Evolutionary conservation across 2,329 filamentous ascomycete species (phyloP), one percentile per base, ranked within the genome.

Genomic region (Talaromyces sp.): DNA sequence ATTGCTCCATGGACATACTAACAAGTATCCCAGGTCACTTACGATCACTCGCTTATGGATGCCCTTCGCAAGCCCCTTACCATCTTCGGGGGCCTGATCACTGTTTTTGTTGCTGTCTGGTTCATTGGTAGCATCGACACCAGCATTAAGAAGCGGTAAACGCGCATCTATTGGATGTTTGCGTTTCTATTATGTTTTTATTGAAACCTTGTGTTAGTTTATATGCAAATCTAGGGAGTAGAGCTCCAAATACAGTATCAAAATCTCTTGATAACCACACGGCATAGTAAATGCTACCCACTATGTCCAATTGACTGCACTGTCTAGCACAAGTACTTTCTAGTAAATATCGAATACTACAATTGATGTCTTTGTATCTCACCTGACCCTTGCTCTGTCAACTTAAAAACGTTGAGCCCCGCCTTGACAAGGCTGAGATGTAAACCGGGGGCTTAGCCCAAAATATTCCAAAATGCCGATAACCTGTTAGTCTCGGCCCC

Each of bases 11-110:
- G 2, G 6, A 32, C 16, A 33, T 49, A 19, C 47, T 49, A n/a
- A 49, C 32, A 33, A 42, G 1, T 20, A 27, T 22, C 49, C 10
- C 16, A 81, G 75, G 70, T 97, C 48, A 88, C 89, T 2, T 99
- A 99, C 73, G 89, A 96, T 58, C 90, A 94, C 68, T 84, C 92
- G 1, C 80, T 88, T 61, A 69, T 81, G 2, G 88, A 90, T 24
- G 85, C 83, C 35, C 83, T 96, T 65, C 86, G 91, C 66, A 99
- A 99, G 79, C 94, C 94, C 1, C 62, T 96, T 17, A 85, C 93
- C 20, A 83, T 97, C 55, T 90, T 94, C 60, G 77, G 79, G 29
- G 91, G 88, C 63, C 75, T 89, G 57, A 70, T 95, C 60, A 78
- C 81, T n/a, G 75, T 96, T 11, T 96, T 96, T 73, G 79, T 85